Conservation (phyloP, 2,329 filamentous ascomycete genomes). For the Xylaria hypoxylon region DNA sequence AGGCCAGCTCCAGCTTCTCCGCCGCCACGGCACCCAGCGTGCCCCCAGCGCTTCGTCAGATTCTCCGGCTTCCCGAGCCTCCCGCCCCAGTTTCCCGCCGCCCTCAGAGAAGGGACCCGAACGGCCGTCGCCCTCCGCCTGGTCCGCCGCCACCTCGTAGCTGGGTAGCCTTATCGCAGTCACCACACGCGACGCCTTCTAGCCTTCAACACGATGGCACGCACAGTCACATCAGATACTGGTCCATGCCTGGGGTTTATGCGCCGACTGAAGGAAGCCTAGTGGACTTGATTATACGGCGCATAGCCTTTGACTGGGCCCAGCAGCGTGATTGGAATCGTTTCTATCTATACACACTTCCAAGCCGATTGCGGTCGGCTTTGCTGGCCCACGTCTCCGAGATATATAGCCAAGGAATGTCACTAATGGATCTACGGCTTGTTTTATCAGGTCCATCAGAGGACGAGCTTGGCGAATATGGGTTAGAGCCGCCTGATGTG, state of each 20-base stretch:
- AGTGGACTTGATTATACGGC: constrained; percentile 63
- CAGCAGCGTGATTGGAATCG: constrained; percentile 66
- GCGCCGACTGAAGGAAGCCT: constrained; percentile 61
- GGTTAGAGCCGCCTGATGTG: constrained; percentile 46
- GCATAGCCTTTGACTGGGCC: constrained; percentile 66
- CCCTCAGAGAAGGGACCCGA: constrained; percentile 57
- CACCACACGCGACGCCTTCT: constrained; percentile 46
- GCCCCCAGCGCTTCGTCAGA: constrained; percentile 68
- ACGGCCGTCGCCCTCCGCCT: constrained; percentile 65
- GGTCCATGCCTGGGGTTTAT: constrained; percentile 59
- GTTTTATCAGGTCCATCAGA: constrained; percentile 50
- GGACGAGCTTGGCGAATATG: constrained; percentile 47
- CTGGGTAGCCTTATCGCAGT: constrained; percentile 60
- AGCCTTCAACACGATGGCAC: constrained; percentile 30
- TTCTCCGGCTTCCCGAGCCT: constrained; percentile 70
- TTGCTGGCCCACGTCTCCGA: constrained; percentile 64
- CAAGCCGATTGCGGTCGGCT: constrained; percentile 63
- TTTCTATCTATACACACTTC: constrained; percentile 67
- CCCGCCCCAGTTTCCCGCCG: constrained; percentile 64
- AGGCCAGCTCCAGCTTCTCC: constrained; percentile 48
- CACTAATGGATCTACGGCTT: constrained; percentile 61
- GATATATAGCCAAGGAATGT: constrained; percentile 59
- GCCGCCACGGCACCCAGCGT: constrained; percentile 60
- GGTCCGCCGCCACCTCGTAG: constrained; percentile 70
- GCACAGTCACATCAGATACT: constrained; percentile 38